These are phyloP conservation scores for Boletus tomentosulus DNA, from an alignment of 768 basidiomycete species.

Conservation along the genomic window DNA sequence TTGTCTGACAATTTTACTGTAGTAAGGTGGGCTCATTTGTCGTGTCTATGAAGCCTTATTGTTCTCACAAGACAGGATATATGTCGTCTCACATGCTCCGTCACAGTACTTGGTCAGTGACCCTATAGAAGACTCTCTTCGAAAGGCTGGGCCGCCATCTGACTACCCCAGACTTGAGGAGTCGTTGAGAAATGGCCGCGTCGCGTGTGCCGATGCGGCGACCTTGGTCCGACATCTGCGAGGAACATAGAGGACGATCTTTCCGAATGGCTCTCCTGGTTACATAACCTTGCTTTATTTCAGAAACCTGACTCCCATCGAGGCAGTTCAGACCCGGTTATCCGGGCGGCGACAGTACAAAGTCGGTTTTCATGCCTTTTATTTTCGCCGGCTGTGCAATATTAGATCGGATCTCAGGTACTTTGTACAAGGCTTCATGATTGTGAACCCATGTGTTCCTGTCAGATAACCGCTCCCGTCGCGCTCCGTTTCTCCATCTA, in stretches of 20 bases:
- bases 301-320: conserved; percentile 9
- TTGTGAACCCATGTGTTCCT: not conserved
- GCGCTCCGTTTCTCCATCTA: conserved; percentile 3
- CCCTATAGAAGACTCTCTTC: not conserved
- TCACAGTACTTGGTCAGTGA: not conserved
- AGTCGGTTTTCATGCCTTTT: not conserved
- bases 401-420: conserved; percentile 18
- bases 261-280: conserved; percentile 2
- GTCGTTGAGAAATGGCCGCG: not conserved
- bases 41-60: not conserved
- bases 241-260: conserved; percentile 9
- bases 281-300: conserved; percentile 12
- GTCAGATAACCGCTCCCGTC: conserved; percentile 20
- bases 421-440: conserved; percentile 1
- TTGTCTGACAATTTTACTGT: not conserved
- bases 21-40: too few species aligned
- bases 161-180: not conserved
- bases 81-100: not conserved
- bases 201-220: conserved; percentile 25
- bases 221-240: conserved; percentile 9
- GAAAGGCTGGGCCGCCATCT: not conserved
- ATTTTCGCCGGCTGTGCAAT: not conserved
- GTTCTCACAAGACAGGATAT: not conserved
- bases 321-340: conserved; percentile 3
- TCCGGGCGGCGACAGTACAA: conserved; percentile 5